Conservation (phyloP, 495 filamentous ascomycete genomes). For the Friedmanniomyces endolithicus region DNA sequence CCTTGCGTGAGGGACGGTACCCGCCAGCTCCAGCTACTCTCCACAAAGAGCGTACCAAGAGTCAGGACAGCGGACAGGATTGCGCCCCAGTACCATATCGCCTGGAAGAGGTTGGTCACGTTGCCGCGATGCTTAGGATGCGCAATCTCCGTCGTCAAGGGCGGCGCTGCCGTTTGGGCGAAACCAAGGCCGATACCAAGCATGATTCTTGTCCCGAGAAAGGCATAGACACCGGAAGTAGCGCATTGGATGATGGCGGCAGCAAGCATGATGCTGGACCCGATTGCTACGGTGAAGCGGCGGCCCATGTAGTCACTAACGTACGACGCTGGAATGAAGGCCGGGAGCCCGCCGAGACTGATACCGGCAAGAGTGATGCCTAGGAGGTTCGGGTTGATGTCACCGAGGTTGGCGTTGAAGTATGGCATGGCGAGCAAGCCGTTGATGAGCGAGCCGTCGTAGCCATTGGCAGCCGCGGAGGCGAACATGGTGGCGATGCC, state of each 20-base stretch:
- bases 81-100: neutral
- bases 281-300: neutral
- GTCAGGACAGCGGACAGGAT: neutral
- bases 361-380: neutral
- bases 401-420: neutral
- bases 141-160: neutral
- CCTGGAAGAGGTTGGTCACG: neutral
- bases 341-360: neutral
- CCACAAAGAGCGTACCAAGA: neutral
- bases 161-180: neutral
- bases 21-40: neutral
- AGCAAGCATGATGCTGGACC: neutral
- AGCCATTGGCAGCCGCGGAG: neutral
- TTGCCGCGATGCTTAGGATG: neutral
- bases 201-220: neutral
- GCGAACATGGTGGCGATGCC: neutral
- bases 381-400: neutral
- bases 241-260: neutral
- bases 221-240: neutral
- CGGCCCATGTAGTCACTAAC: neutral
- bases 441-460: neutral
- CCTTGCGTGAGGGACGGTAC: neutral
- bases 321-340: neutral
- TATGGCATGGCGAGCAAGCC: neutral
- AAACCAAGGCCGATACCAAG: neutral